phyloP scores from a whole-genome alignment of 2,329 filamentous ascomycete genomes.

The Cadophora sp. region DNA sequence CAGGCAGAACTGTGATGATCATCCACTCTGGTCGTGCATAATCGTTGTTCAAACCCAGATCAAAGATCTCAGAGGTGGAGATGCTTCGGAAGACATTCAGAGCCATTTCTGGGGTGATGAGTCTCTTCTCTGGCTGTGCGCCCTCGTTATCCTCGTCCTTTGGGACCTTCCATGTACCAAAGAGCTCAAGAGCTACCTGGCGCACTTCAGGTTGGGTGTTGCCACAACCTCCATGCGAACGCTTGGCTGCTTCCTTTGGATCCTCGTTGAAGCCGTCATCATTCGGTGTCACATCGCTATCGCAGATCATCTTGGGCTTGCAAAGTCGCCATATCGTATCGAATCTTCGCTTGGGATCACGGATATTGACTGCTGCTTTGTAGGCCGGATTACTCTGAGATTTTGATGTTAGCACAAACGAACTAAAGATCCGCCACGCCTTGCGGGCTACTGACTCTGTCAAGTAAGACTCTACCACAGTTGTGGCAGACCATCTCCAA shows the following conservation, averaged over 20 bases:
- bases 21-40: constrained; percentile 99
- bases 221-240: constrained; percentile 86
- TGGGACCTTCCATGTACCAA: constrained; percentile 73
- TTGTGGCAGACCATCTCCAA: constrained; percentile 99
- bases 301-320: constrained; percentile 86
- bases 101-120: constrained; percentile 83
- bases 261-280: constrained; percentile 73
- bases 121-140: constrained; percentile 78
- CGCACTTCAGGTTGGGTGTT: constrained; percentile 89
- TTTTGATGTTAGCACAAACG: constrained; percentile 65
- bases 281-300: constrained; percentile 74
- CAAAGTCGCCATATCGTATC: constrained; percentile 90
- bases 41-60: constrained; percentile 92
- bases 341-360: constrained; percentile 95
- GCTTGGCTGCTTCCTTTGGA: constrained; percentile 57
- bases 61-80: constrained; percentile 77
- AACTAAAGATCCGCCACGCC: constrained; percentile 59
- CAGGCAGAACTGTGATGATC: constrained; percentile 92
- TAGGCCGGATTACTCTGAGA: constrained; percentile 84
- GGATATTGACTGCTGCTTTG: constrained; percentile 77
- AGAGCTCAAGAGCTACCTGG: constrained; percentile 84
- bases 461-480: constrained; percentile 95
- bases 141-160: constrained; percentile 76
- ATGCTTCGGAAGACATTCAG: constrained; percentile 88
- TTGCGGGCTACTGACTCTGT: constrained; percentile 87